Evolutionary conservation across 2,329 filamentous ascomycete genomes (phyloP).

Genomic region (Microdochium trichocladiopsis): DNA sequence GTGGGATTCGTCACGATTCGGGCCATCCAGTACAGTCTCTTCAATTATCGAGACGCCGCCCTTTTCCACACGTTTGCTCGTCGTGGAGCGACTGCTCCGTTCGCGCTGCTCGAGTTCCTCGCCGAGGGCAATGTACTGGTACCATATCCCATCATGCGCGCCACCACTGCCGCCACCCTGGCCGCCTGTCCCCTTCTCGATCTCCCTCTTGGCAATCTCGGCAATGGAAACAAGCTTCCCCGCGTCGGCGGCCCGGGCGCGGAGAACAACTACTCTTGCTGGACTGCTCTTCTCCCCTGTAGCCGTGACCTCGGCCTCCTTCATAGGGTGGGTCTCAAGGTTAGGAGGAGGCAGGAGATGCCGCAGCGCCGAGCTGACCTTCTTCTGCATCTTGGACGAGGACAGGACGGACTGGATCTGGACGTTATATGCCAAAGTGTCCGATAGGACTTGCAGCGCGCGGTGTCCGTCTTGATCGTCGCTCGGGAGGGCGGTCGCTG

Average conservation of each 20-base stretch:
- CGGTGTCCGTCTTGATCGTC: constrained; percentile 35
- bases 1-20: constrained; percentile 8
- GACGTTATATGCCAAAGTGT: constrained; percentile 35
- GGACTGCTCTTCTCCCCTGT: constrained; percentile 3
- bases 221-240: constrained; percentile 62
- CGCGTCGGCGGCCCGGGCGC: constrained; percentile 42
- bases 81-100: constrained; percentile 9
- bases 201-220: constrained; percentile 56
- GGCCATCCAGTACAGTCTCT: constrained; percentile 30
- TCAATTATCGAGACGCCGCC: constrained; percentile 29
- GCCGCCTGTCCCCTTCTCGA: constrained; percentile 35
- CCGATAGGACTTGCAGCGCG: constrained; percentile 20
- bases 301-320: too few species aligned
- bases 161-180: constrained; percentile 13
- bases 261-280: constrained; percentile 26
- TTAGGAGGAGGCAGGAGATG: constrained; percentile 34
- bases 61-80: constrained; percentile 4
- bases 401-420: constrained; percentile 49
- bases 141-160: constrained; percentile 26
- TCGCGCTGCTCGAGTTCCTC: constrained; percentile 22
- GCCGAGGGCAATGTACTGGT: constrained; percentile 46
- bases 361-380: constrained; percentile 34
- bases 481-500: constrained; percentile 18
- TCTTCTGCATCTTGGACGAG: constrained; percentile 51
- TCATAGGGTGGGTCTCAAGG: too few species aligned